These are phyloP conservation scores for Chlorociboria aeruginascens DNA, from an alignment of 495 filamentous ascomycete genomes.

Conservation along the genomic window DNA sequence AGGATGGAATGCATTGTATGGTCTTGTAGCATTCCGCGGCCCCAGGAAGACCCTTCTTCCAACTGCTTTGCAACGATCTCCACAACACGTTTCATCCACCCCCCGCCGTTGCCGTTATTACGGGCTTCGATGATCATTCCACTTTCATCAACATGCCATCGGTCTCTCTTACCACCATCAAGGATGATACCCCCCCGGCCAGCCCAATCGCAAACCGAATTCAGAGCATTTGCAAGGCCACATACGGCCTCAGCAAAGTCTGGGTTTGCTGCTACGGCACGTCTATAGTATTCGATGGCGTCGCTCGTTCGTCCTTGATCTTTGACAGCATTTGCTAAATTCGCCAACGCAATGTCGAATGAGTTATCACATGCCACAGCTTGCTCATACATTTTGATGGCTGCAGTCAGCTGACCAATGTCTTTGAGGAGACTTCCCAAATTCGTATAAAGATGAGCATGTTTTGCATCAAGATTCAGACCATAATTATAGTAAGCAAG, in stretches of 20 bases:
- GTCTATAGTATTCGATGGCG: constrained; percentile 82
- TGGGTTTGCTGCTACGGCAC: constrained; percentile 81
- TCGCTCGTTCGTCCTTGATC: constrained; percentile 88
- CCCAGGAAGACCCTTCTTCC: constrained; percentile 78
- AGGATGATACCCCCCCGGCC: constrained; percentile 77
- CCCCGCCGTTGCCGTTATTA: constrained; percentile 44
- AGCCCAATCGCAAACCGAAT: constrained; percentile 93
- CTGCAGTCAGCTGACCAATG: constrained; percentile 81
- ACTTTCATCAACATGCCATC: constrained; percentile 87
- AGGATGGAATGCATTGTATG: constrained; percentile 30
- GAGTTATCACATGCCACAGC: constrained; percentile 82
- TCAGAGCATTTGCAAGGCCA: constrained; percentile 88
- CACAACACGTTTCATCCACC: constrained; percentile 93
- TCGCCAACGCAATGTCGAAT: constrained; percentile 95
- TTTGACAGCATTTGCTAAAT: constrained; percentile 96
- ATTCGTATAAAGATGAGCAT: constrained; percentile 98
- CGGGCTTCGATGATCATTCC: constrained; percentile 73
- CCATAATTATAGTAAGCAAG: constrained; percentile 94
- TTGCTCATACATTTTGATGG: constrained; percentile 95
- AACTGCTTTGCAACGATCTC: constrained; percentile 89
- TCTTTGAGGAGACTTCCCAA: constrained; percentile 93
- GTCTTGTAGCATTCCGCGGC: constrained; percentile 56
- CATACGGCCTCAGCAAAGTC: constrained; percentile 97
- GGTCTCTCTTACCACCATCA: constrained; percentile 61
- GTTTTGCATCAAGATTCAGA: constrained; percentile 67